phyloP scores from a whole-genome alignment of 768 basidiomycete species.

The Naganishia kalamii region DNA sequence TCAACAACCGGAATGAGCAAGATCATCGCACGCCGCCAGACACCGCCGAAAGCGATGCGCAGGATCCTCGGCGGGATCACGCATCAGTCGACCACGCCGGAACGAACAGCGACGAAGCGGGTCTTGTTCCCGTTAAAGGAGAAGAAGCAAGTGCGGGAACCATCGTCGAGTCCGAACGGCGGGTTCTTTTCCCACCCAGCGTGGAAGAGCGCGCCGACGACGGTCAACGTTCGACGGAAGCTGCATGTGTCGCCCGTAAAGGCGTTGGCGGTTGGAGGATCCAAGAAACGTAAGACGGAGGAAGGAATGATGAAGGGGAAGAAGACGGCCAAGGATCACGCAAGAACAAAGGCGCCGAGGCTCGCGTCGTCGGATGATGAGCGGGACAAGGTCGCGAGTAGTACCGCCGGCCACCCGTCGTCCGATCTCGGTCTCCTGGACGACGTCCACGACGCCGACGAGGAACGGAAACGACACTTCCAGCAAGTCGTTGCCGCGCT shows the following conservation, averaged over 20 bases:
- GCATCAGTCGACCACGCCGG: too few relatives aligned
- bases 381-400: too few relatives aligned
- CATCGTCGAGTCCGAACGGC: not conserved
- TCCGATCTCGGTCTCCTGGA: not conserved
- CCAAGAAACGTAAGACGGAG: too few relatives aligned
- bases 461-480: not conserved
- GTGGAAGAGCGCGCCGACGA: not conserved
- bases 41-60: too few relatives aligned
- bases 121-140: not conserved
- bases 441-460: not conserved
- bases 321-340: too few relatives aligned
- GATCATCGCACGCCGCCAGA: not conserved
- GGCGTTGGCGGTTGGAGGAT: too few relatives aligned
- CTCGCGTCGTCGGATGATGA: too few relatives aligned
- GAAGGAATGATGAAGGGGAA: too few relatives aligned
- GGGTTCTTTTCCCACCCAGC: constrained; percentile 5
- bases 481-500: not conserved
- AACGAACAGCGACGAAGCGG: not conserved
- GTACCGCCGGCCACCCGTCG: not conserved
- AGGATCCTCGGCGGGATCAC: too few relatives aligned
- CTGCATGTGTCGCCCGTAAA: not conserved
- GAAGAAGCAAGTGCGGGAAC: not conserved
- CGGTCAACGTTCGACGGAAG: not conserved
- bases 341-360: too few relatives aligned
- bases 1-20: not conserved